Evolutionary conservation across 2,329 filamentous ascomycete genomes (phyloP).

Genomic region (Nemania serpens): DNA sequence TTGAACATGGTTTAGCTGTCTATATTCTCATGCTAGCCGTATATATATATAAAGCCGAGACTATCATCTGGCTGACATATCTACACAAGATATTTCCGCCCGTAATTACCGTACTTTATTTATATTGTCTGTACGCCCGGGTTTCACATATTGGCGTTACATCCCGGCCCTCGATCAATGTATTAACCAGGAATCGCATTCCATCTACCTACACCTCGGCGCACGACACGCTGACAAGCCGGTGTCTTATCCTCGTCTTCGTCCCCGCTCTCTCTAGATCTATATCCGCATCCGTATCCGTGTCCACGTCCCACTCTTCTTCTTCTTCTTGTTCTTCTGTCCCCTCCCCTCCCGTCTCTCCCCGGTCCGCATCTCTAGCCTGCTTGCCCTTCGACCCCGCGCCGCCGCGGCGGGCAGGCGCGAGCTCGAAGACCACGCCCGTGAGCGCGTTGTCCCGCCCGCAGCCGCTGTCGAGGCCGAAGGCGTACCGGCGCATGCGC

Average conservation of each 20-base stretch:
- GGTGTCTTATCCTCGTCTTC: conserved; percentile 14
- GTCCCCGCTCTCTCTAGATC: not conserved
- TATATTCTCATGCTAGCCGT: no score
- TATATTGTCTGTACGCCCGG: no score
- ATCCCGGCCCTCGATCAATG: no score
- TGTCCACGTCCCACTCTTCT: not conserved
- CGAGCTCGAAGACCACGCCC: conserved; percentile 70
- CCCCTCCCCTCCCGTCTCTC: not conserved
- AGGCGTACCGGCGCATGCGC: conserved; percentile 65
- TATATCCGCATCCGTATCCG: conserved; percentile 3
- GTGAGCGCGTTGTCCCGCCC: conserved; percentile 75
- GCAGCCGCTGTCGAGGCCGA: conserved; percentile 86
- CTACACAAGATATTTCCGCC: no score
- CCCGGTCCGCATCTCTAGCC: no score
- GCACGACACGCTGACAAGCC: conserved; percentile 25
- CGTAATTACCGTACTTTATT: no score
- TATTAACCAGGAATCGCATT: no score
- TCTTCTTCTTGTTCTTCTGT: not conserved
- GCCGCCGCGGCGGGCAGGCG: not conserved
- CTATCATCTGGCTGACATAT: no score
- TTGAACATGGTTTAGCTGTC: no score
- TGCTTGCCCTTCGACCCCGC: no score
- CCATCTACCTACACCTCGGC: not conserved
- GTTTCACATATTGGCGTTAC: no score
- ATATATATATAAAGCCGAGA: no score